phyloP scores from a whole-genome alignment of 23 red algal genomes.

The Cyanidium caldarium region DNA sequence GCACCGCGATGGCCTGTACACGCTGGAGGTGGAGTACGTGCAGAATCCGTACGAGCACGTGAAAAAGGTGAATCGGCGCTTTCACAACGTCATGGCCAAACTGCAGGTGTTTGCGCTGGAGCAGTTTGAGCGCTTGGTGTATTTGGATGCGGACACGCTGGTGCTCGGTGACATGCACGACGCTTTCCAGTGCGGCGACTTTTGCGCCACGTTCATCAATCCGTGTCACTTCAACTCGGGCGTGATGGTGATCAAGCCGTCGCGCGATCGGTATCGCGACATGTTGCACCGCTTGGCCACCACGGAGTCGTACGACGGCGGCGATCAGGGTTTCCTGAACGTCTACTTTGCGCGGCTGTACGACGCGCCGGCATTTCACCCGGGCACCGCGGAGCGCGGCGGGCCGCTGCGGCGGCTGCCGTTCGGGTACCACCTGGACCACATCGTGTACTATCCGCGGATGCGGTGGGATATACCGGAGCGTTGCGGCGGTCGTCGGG shows the following conservation, averaged over 20 bases:
- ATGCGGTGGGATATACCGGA: slow-evolving; percentile 30
- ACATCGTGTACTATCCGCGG: slow-evolving; percentile 48
- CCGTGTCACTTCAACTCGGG: slow-evolving; percentile 82
- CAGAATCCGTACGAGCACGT: slow-evolving; percentile 27
- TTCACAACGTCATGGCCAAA: slow-evolving; percentile 67
- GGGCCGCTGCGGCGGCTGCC: slow-evolving; percentile 27
- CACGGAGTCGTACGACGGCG: slow-evolving; percentile 67
- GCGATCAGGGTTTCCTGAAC: slow-evolving; percentile 93
- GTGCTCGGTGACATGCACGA: slow-evolving; percentile 41
- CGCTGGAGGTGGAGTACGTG: slow-evolving; percentile 27
- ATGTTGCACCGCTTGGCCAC: slow-evolving; percentile 36
- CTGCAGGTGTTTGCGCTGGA: slow-evolving; percentile 56
- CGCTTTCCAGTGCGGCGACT: slow-evolving; percentile 45
- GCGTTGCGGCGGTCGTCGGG: slow-evolving; percentile 30
- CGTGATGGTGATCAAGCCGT: slow-evolving; percentile 57
- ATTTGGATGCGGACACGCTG: slow-evolving; percentile 67
- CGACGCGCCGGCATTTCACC: slow-evolving; percentile 49
- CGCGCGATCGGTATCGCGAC: slow-evolving; percentile 15
- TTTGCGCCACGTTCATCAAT: slow-evolving; percentile 78
- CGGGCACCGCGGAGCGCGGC: neutral
- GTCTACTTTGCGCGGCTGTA: slow-evolving; percentile 42
- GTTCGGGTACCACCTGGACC: slow-evolving; percentile 62
- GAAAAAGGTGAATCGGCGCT: slow-evolving; percentile 32
- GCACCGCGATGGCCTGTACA: slow-evolving; percentile 31
- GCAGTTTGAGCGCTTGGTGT: slow-evolving; percentile 29